Conservation (phyloP, 495 filamentous ascomycete genomes). For the Podospora pseudoanserina region DNA sequence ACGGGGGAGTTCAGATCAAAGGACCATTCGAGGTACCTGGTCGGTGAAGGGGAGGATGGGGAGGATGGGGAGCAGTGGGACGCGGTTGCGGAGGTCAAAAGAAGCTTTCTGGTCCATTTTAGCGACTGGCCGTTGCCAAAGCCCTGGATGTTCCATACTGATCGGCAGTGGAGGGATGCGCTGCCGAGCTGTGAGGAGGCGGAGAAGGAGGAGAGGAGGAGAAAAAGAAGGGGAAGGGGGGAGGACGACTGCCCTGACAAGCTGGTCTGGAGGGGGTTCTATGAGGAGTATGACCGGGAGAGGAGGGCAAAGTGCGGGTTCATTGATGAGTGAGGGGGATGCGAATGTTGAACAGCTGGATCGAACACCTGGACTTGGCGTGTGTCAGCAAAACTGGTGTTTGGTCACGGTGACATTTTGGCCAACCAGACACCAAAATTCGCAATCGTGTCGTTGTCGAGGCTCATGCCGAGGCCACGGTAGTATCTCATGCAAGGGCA, state of each 20-base stretch:
- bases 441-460: background rate
- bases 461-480: background rate
- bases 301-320: background rate
- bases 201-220: background rate
- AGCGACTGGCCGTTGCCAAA: conserved; percentile 10
- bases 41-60: conserved; percentile 4
- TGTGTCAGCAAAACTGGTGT: background rate
- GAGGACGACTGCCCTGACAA: conserved; percentile 1
- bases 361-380: background rate
- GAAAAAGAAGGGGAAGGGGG: background rate
- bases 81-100: background rate
- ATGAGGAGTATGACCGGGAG: background rate
- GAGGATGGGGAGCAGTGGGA: conserved; percentile 8
- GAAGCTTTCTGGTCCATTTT: conserved; percentile 4
- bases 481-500: background rate
- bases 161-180: conserved; percentile 5
- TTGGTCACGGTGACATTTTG: background rate
- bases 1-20: conserved; percentile 3
- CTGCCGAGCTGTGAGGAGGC: conserved; percentile 3
- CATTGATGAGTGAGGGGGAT: background rate
- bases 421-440: background rate
- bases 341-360: background rate
- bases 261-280: background rate
- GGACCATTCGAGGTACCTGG: conserved; percentile 9
- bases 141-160: background rate